phyloP scores from a whole-genome alignment of 2,329 filamentous ascomycete genomes.

The Sordariomycetes sp. region DNA sequence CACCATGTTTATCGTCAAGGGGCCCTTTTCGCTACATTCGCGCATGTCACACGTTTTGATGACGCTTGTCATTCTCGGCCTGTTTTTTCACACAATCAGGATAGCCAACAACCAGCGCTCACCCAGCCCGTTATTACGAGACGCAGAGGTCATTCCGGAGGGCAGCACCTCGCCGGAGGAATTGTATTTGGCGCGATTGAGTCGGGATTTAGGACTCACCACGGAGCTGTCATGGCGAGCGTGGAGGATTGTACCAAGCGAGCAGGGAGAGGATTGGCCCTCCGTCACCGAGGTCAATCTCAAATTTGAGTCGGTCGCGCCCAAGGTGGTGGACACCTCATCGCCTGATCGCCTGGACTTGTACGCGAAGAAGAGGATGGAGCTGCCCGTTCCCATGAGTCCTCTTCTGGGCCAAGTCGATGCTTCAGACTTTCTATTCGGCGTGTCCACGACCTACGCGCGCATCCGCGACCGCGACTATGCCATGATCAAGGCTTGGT shows the following conservation, averaged over 20 bases:
- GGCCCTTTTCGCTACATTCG: constrained; percentile 12
- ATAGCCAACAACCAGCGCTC: constrained; percentile 2
- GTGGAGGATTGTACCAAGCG: constrained; percentile 20
- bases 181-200: constrained; percentile 19
- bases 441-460: constrained; percentile 31
- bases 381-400: constrained; percentile 21
- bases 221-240: constrained; percentile 22
- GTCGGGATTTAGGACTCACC: constrained; percentile 15
- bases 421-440: constrained; percentile 31
- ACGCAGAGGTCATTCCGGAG: constrained; percentile 7
- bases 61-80: constrained; percentile 6
- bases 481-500: constrained; percentile 31
- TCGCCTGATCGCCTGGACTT: constrained; percentile 14
- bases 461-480: constrained; percentile 27
- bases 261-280: constrained; percentile 14
- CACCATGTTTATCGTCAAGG: constrained; percentile 16
- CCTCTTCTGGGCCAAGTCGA: constrained; percentile 21
- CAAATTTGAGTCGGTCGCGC: constrained; percentile 19
- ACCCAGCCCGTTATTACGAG: constrained; percentile 1
- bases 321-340: constrained; percentile 16
- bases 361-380: constrained; percentile 18
- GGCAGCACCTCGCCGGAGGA: constrained; percentile 17
- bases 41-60: constrained; percentile 9
- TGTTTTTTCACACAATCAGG: constrained; percentile 8
- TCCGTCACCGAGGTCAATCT: constrained; percentile 18